Evolutionary conservation across 768 basidiomycete species (phyloP).

Genomic region (Strobilomyces dryophilus): DNA sequence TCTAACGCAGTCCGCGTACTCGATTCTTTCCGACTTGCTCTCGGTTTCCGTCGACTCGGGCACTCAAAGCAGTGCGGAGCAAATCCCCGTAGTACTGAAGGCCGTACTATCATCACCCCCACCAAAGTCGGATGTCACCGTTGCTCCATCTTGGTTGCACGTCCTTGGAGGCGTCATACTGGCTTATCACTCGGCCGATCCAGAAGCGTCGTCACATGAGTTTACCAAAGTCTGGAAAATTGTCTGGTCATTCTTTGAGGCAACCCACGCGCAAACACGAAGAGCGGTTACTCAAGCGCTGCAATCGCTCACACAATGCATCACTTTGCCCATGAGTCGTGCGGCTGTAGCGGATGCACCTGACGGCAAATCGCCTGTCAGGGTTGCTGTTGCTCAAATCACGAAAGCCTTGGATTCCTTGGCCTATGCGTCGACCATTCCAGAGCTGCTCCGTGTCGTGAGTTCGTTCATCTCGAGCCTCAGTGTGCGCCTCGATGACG

Average conservation of each 20-base stretch:
- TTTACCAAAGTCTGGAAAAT: slow-evolving; percentile 68
- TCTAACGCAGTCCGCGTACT: slow-evolving; percentile 84
- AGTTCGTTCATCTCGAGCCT: slow-evolving; percentile 66
- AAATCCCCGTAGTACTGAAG: slow-evolving; percentile 57
- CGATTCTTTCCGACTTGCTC: slow-evolving; percentile 81
- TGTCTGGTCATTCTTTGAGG: slow-evolving; percentile 76
- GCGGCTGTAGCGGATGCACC: slow-evolving; percentile 45
- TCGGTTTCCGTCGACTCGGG: slow-evolving; percentile 48
- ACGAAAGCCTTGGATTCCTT: slow-evolving; percentile 69
- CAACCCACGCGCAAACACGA: slow-evolving; percentile 54
- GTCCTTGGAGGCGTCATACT: slow-evolving; percentile 72
- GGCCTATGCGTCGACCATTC: slow-evolving; percentile 67
- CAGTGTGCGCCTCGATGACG: slow-evolving; percentile 42
- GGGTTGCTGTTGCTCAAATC: slow-evolving; percentile 58
- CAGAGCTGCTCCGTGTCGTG: slow-evolving; percentile 72
- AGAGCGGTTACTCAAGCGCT: slow-evolving; percentile 64
- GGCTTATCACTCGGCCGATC: slow-evolving; percentile 51
- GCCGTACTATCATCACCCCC: slow-evolving; percentile 70
- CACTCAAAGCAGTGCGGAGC: slow-evolving; percentile 44
- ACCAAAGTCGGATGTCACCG: slow-evolving; percentile 57
- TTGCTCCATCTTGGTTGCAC: slow-evolving; percentile 75
- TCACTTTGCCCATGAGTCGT: slow-evolving; percentile 59
- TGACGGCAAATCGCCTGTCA: slow-evolving; percentile 51
- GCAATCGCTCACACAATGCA: slow-evolving; percentile 60
- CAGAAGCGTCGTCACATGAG: slow-evolving; percentile 48